These are phyloP conservation scores for Trichoderma breve DNA, from an alignment of 2,329 filamentous ascomycete species.

Conservation along the genomic window DNA sequence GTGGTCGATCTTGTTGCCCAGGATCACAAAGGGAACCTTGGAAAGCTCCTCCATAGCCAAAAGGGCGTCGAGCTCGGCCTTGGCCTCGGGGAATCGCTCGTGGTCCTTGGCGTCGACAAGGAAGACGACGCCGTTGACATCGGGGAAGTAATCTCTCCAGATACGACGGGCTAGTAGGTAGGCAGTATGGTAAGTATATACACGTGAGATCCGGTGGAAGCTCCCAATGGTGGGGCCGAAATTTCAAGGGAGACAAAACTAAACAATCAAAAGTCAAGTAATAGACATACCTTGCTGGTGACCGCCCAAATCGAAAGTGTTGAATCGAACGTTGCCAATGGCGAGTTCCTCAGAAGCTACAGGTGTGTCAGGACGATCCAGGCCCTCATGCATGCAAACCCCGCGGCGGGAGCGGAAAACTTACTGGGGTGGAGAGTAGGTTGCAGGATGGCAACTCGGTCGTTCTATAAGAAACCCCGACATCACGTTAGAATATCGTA, in stretches of 20 bases:
- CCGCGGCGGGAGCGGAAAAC: slow-evolving; percentile 34
- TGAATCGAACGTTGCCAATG: slow-evolving; percentile 92
- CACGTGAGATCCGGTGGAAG: background rate
- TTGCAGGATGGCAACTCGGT: slow-evolving; percentile 86
- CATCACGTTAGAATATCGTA: slow-evolving; percentile 26
- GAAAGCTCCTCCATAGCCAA: slow-evolving; percentile 94
- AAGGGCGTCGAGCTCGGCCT: slow-evolving; percentile 93
- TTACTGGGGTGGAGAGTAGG: slow-evolving; percentile 88
- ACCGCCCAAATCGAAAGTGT: slow-evolving; percentile 89
- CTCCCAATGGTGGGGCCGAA: background rate
- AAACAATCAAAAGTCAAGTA: background rate
- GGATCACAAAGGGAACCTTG: slow-evolving; percentile 93
- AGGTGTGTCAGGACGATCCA: slow-evolving; percentile 22
- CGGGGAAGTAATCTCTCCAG: slow-evolving; percentile 96
- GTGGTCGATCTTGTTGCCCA: slow-evolving; percentile 99
- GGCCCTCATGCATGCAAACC: background rate
- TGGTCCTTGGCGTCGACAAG: slow-evolving; percentile 96
- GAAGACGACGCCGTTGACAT: slow-evolving; percentile 96
- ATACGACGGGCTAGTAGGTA: slow-evolving; percentile 71
- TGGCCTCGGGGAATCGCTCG: slow-evolving; percentile 90
- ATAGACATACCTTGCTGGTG: slow-evolving; percentile 74
- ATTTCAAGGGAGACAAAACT: background rate
- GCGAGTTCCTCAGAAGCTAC: slow-evolving; percentile 85
- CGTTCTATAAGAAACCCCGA: slow-evolving; percentile 62
- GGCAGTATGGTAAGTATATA: background rate